Evolutionary conservation across 345 rosid species (phyloP).

Genomic region (Sonneratia alba): DNA sequence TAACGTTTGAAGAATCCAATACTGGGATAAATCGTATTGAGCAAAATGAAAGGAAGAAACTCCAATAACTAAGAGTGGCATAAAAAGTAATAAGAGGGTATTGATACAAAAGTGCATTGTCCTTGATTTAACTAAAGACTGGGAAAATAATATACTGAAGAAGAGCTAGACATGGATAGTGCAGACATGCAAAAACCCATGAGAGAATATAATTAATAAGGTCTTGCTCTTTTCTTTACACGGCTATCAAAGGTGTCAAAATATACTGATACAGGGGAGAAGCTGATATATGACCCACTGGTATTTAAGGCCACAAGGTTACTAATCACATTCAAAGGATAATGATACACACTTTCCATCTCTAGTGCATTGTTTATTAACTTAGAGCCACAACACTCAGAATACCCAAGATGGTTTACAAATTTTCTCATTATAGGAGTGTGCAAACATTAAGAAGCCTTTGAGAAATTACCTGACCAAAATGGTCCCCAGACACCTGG

Average conservation of each 20-base stretch:
- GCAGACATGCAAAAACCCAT: background rate
- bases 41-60: background rate
- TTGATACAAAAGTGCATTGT: background rate
- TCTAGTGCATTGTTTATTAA: background rate
- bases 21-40: background rate
- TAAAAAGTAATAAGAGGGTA: background rate
- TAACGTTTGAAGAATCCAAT: background rate
- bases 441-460: background rate
- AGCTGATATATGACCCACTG: background rate
- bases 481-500: conserved; percentile 99
- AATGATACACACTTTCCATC: background rate
- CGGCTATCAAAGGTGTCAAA: background rate
- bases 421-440: background rate
- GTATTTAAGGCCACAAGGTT: background rate
- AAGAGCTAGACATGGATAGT: background rate
- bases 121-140: background rate
- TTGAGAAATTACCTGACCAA: conserved; percentile 73
- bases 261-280: background rate
- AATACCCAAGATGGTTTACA: background rate
- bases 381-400: background rate
- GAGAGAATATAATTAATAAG: background rate
- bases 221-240: background rate
- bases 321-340: background rate
- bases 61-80: background rate
- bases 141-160: background rate